A percentile compares a stretch with the other conserved stretches of the same genome.
These are phyloP conservation scores for Rutstroemia sydowiana DNA, from an alignment of 2,329 filamentous ascomycete species.

Conservation along the genomic window DNA sequence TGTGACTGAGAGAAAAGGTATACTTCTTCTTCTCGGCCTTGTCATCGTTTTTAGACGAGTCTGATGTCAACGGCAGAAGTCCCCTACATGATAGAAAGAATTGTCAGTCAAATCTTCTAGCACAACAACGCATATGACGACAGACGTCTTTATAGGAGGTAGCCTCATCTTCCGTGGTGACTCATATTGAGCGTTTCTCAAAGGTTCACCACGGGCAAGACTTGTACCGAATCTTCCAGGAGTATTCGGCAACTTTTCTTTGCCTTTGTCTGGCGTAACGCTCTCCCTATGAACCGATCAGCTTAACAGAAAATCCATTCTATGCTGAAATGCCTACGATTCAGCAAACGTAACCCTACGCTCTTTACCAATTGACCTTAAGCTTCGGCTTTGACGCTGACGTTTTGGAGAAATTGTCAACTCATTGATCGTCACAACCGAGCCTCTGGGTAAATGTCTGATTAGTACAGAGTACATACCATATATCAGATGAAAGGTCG, in stretches of 20 bases:
- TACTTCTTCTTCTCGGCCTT: background rate
- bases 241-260: background rate
- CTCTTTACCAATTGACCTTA: background rate
- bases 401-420: conserved; percentile 6
- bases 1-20: background rate
- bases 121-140: background rate
- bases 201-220: background rate
- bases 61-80: background rate
- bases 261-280: background rate
- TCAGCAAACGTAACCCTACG: background rate
- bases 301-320: background rate
- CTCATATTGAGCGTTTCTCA: too few relatives aligned
- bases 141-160: too few relatives aligned
- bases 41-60: background rate
- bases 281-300: background rate
- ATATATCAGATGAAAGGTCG: background rate
- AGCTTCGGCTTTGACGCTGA: background rate
- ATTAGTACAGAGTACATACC: background rate
- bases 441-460: background rate
- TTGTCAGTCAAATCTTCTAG: background rate
- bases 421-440: background rate
- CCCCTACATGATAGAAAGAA: background rate
- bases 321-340: background rate
- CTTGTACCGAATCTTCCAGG: too few relatives aligned
- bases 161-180: too few relatives aligned